Evolutionary conservation across 2,329 filamentous ascomycete species (phyloP).

Genomic region (Talaromyces sp.): DNA sequence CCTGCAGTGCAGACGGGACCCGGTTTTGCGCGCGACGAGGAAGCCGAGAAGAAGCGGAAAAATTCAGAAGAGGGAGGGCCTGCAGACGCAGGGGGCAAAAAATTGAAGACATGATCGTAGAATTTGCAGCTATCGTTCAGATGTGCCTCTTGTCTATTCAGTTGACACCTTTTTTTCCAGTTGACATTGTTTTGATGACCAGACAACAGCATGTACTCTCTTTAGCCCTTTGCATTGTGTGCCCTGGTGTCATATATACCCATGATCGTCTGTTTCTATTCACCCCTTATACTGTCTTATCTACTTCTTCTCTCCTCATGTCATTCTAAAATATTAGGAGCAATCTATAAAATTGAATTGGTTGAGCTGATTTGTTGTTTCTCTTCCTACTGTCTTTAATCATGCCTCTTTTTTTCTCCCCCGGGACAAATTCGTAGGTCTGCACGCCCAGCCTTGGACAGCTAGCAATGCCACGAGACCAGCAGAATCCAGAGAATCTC

Average conservation of each 20-base stretch:
- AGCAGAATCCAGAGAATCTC: not conserved
- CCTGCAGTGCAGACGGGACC: conserved; percentile 52
- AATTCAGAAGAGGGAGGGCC: conserved; percentile 38
- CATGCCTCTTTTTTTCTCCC: no score
- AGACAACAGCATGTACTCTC: conserved; percentile 6
- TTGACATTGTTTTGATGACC: conserved; percentile 9
- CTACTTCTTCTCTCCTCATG: not conserved
- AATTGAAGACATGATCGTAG: conserved; percentile 35
- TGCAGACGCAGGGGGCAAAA: conserved; percentile 35
- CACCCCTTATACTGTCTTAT: not conserved
- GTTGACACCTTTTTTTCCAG: not conserved
- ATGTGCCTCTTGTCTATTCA: not conserved
- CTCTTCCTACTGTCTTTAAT: not conserved
- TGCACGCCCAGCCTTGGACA: not conserved
- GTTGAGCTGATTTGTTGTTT: not conserved
- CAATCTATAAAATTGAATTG: not conserved
- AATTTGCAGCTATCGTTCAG: conserved; percentile 2
- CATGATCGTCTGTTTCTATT: conserved; percentile 10
- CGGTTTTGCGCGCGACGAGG: conserved; percentile 42
- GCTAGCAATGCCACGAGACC: not conserved
- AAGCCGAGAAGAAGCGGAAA: conserved; percentile 45
- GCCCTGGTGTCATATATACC: conserved; percentile 10
- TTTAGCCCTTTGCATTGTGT: conserved; percentile 7
- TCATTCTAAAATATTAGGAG: not conserved
- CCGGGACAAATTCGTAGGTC: not conserved